Percentiles rank a stretch among this genome's conserved stretches.
These are phyloP conservation scores for Mycena maculata DNA, from an alignment of 768 basidiomycete species.

Conservation along the genomic window DNA sequence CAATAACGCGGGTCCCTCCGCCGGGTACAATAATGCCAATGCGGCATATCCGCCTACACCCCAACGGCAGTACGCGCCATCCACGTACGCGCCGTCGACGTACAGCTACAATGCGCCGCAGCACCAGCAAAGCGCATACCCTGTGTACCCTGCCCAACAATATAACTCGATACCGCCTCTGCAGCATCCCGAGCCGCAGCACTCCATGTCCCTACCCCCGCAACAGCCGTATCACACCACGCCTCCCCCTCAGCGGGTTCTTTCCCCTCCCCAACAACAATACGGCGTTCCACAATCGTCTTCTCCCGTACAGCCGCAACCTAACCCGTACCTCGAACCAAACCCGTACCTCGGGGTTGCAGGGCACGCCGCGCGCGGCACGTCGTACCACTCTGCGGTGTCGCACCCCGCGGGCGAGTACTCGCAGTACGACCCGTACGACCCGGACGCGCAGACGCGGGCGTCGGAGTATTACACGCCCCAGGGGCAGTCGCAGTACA, in stretches of 20 bases:
- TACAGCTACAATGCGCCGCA: constrained; percentile 41
- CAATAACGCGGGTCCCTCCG: constrained; percentile 42
- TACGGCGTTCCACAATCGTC: constrained; percentile 7
- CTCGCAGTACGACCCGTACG: constrained; percentile 65
- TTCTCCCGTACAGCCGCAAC: constrained; percentile 28
- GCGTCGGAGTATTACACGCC: constrained; percentile 43
- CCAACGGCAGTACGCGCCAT: constrained; percentile 42
- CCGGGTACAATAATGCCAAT: constrained; percentile 41
- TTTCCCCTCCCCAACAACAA: constrained; percentile 17
- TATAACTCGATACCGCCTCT: constrained; percentile 42
- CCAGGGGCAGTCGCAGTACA: constrained; percentile 37
- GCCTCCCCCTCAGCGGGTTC: constrained; percentile 45
- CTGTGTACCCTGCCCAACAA: constrained; percentile 35
- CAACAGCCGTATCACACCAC: constrained; percentile 49
- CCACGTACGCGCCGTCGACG: constrained; percentile 46
- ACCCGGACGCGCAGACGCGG: constrained; percentile 34
- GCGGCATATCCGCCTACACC: constrained; percentile 58
- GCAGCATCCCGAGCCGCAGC: too few species aligned
- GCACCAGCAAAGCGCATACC: constrained; percentile 37
- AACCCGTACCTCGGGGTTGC: constrained; percentile 54
- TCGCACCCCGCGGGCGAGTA: constrained; percentile 60
- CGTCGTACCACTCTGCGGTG: constrained; percentile 61
- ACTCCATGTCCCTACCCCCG: constrained; percentile 29
- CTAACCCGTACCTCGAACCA: constrained; percentile 50
- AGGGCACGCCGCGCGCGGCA: constrained; percentile 57